Percentiles rank a stretch among this genome's conserved stretches.
These are phyloP conservation scores for Beauveria caledonica DNA, from an alignment of 2,329 filamentous ascomycete genomes.

Conservation along the genomic window DNA sequence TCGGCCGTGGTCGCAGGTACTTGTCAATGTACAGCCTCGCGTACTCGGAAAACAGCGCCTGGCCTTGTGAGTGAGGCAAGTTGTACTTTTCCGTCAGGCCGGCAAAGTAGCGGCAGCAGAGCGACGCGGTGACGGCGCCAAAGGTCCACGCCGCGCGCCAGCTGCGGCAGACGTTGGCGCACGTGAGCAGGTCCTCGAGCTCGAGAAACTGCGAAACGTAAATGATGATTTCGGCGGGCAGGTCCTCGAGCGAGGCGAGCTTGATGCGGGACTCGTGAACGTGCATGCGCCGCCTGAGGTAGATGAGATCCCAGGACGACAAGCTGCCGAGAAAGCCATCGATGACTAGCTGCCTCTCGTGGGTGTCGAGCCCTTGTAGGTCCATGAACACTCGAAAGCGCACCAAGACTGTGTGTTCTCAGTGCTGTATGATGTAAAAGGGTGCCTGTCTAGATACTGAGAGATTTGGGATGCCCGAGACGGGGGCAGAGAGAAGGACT, in stretches of 20 bases:
- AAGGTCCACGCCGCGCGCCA: conserved; percentile 21
- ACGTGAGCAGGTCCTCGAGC: conserved; percentile 20
- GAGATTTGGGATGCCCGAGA: neutral
- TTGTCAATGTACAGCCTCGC: conserved; percentile 4
- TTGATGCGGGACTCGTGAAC: conserved; percentile 9
- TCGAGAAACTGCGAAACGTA: conserved; percentile 17
- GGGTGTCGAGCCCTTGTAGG: neutral
- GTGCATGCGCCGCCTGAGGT: conserved; percentile 17
- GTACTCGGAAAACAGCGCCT: neutral
- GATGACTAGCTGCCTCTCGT: conserved; percentile 14
- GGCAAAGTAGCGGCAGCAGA: conserved; percentile 21
- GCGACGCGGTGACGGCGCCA: conserved; percentile 13
- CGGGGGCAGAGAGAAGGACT: neutral
- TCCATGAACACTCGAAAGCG: neutral
- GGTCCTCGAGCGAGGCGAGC: conserved; percentile 19
- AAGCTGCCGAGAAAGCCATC: conserved; percentile 19
- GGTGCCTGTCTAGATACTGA: too few relatives aligned
- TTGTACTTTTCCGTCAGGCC: conserved; percentile 18
- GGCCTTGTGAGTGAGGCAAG: conserved; percentile 1
- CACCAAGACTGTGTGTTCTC: neutral
- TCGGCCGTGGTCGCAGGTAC: conserved; percentile 11
- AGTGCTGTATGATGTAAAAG: neutral
- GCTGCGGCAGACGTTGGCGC: conserved; percentile 18
- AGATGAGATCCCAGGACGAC: conserved; percentile 21
- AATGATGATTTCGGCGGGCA: conserved; percentile 22